Evolutionary conservation across 192 early-diverging fungal genomes (phyloP).

Genomic region (Coemansia furcata): DNA sequence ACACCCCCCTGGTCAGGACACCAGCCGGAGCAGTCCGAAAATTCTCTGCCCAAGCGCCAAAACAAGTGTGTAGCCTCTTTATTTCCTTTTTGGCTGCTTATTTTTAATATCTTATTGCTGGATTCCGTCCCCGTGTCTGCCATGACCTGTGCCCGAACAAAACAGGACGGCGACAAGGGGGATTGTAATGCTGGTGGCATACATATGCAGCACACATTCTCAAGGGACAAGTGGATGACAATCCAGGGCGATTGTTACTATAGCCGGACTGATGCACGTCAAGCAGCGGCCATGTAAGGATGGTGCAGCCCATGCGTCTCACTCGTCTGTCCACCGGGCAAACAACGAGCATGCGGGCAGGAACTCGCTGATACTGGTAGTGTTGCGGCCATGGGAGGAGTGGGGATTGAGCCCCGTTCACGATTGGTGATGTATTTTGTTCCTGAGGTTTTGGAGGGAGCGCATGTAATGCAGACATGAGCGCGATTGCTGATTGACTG

Average conservation of each 20-base stretch:
- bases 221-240: neutral
- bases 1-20: neutral
- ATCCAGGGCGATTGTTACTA: slow-evolving; percentile 1
- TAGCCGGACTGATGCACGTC: neutral
- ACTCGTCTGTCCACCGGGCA: neutral
- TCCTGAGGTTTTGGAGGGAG: neutral
- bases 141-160: neutral
- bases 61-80: neutral
- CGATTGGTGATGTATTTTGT: neutral
- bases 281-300: neutral
- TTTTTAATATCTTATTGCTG: slow-evolving; percentile 7
- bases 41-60: neutral
- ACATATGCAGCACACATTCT: neutral
- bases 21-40: neutral
- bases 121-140: slow-evolving; percentile 1
- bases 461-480: neutral
- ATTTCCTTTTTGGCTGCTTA: neutral
- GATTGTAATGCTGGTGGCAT: neutral
- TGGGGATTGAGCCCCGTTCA: neutral
- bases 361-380: neutral
- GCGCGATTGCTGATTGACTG: slow-evolving; percentile 2
- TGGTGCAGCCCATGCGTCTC: neutral
- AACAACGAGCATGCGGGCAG: neutral
- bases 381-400: neutral
- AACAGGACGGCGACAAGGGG: neutral